Base-by-base conservation (phyloP, 2,329 filamentous ascomycete species). In the Ophiocordyceps polyrhachis-furcata region DNA sequence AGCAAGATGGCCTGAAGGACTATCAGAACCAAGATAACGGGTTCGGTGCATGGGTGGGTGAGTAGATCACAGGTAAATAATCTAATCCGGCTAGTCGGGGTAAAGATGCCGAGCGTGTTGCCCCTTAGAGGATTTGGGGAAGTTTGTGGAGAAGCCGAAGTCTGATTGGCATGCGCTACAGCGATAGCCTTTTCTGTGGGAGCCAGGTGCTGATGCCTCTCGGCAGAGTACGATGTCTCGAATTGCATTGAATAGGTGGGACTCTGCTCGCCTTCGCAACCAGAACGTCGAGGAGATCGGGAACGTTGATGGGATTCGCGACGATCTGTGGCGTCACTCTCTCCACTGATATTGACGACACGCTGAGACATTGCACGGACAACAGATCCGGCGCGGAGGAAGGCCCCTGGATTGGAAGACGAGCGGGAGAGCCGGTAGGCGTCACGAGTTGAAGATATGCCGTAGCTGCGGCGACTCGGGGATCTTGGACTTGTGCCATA, bases 291-390 rank as follows among this genome's bases (percentile, higher is more conserved):
- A 25, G 74, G 66, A 53, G 65, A 79, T 52, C 58, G 74, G 59
- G 64, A 81, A 59, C 66, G 79, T 67, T 67, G 65, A 42, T 76
- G 70, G 40, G 76, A 71, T 21, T 79, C 70, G 44, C 75, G 78
- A 49, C 82, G 78, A 58, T 94, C 86, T 15, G 88, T 70, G 19
- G 84, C 66, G 53, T 95, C 85, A 5, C 81, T 81, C 55, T 96
- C 91, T 57, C 93, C 93, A 62, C 87, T 94, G 54, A 98, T 75
- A 57, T 96, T 96, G 56, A 98, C 91, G 46, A 98, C 88, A 67
- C 91, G 85, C 65, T 95, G 88, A 29, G 93, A 96, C 78, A 98
- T 93, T 49, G 77, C 77, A 51, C 82, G 75, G 62, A 88, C 76
- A 53, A 87, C 84, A 9, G 82, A 84, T 41, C 82, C 76, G 48